phyloP scores from a whole-genome alignment of 768 basidiomycete species.

The Hericium rajendrae region DNA sequence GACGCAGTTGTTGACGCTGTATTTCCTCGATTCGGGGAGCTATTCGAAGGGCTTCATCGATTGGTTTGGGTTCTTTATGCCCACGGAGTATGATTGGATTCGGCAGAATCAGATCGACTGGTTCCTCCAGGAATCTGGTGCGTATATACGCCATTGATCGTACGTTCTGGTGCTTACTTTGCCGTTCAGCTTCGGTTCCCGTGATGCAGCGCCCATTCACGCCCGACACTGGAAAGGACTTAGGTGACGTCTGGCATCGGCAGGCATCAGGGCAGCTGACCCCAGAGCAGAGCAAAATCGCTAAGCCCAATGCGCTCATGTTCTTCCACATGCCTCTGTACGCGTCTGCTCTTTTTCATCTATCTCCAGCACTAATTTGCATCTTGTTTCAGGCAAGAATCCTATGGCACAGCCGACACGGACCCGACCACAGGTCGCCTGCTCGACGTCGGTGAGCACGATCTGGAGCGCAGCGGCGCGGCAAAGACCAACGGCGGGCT shows the following conservation, averaged over 20 bases:
- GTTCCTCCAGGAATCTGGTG: conserved; percentile 77
- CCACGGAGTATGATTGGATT: conserved; percentile 81
- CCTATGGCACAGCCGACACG: conserved; percentile 60
- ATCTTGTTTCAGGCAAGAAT: conserved; percentile 46
- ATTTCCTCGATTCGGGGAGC: conserved; percentile 83
- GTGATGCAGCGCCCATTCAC: conserved; percentile 76
- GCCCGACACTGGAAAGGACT: conserved; percentile 65
- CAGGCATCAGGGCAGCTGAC: conserved; percentile 40
- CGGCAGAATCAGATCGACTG: conserved; percentile 80
- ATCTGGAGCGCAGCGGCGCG: conserved; percentile 48
- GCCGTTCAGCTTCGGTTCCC: conserved; percentile 40
- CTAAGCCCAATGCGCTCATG: conserved; percentile 93
- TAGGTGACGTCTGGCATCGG: conserved; percentile 58
- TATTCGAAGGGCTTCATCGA: conserved; percentile 55
- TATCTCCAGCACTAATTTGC: neutral
- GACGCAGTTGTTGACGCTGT: conserved; percentile 82
- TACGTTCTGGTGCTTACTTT: neutral
- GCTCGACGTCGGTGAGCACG: conserved; percentile 62
- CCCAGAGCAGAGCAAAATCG: conserved; percentile 46
- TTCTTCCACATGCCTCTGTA: conserved; percentile 97
- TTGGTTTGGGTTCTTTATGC: conserved; percentile 54
- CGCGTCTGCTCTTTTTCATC: conserved; percentile 13
- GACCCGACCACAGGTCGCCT: conserved; percentile 47
- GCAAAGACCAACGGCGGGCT: conserved; percentile 72
- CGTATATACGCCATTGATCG: conserved; percentile 2